Base-by-base conservation (phyloP, 305 asterid species). In the Nicotiana rustica region DNA sequence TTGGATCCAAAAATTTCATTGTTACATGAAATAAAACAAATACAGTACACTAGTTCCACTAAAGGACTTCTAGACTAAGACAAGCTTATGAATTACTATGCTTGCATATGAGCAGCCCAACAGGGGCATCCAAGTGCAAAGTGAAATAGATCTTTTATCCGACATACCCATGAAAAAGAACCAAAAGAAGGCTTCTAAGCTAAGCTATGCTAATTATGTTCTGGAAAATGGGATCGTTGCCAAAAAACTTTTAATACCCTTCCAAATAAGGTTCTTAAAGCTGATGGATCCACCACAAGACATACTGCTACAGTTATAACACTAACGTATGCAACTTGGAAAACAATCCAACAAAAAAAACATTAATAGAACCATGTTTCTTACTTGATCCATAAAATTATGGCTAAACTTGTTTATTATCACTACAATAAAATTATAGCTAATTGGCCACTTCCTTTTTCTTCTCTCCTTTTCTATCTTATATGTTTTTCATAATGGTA, bases 301-400 rank as follows among this genome's bases (percentile, higher is more conserved):
- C 8, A 2, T 18, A 61, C 3, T 18, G 67, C 67, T 8, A 61
- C 2, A 18, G 14, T 61, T 8, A 17, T 2, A 59, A 70, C 18
- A 41, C 18, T 70, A 18, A 12, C 1, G 3, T 19, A 70, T n/a
- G 62, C 62, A 73, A 73, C 21, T 47, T 73, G 79, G 62, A 5
- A 71, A 70, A 73, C 41, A 73, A 73, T 47, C 79, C 79, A 73
- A 47, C 62, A 47, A 73, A 71, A 21, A 47, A 19, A 73, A 3
- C 38, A 47, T 47, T 13, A 47, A 35, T 47, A 47, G 21, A 44
- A 47, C 78, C 7, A 13, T 1, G 62, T 73, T 21, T 47, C 41
- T 73, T 73, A 47, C 41, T 44, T 73, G 61, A 73, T 47, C 79
- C 31, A 29, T 29, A 31, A 31, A 3, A 31, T 31, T 31, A 31